These are phyloP conservation scores for Nasturtium officinale DNA, from an alignment of 345 rosid genomes.

Conservation along the genomic window DNA sequence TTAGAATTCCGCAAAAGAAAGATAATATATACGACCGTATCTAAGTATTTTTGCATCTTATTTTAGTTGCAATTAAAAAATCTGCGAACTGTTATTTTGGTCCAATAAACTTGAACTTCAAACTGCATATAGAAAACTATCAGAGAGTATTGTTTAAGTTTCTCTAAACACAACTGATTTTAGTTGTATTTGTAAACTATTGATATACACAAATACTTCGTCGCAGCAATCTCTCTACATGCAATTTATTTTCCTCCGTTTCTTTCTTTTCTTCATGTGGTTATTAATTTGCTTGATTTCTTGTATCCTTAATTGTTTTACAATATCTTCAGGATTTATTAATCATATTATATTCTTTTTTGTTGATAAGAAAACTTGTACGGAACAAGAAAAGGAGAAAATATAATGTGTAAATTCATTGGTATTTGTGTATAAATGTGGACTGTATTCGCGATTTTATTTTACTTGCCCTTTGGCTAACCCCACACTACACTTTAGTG, in stretches of 20 bases:
- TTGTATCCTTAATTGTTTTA: background rate
- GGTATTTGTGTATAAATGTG: constrained; percentile 37
- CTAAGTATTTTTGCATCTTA: background rate
- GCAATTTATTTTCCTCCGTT: background rate
- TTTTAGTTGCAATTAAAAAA: background rate
- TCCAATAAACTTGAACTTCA: constrained; percentile 20
- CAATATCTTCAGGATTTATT: background rate
- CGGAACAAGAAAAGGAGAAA: constrained; percentile 13
- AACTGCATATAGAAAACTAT: background rate
- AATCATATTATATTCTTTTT: background rate
- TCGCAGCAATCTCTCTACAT: background rate
- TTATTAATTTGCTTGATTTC: constrained; percentile 14
- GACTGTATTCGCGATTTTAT: constrained; percentile 19
- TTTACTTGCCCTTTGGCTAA: constrained; percentile 41
- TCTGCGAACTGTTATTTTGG: constrained; percentile 16
- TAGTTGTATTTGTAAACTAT: background rate
- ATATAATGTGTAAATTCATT: background rate
- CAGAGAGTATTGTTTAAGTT: background rate
- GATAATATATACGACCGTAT: background rate
- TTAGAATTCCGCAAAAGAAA: constrained; percentile 26
- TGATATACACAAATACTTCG: background rate
- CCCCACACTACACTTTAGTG: constrained; percentile 46
- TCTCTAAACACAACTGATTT: background rate
- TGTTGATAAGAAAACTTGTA: constrained; percentile 22
- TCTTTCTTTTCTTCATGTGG: background rate